These are phyloP conservation scores for Pterocarpus santalinus DNA, from an alignment of 306 rosid genomes.

Conservation along the genomic window DNA sequence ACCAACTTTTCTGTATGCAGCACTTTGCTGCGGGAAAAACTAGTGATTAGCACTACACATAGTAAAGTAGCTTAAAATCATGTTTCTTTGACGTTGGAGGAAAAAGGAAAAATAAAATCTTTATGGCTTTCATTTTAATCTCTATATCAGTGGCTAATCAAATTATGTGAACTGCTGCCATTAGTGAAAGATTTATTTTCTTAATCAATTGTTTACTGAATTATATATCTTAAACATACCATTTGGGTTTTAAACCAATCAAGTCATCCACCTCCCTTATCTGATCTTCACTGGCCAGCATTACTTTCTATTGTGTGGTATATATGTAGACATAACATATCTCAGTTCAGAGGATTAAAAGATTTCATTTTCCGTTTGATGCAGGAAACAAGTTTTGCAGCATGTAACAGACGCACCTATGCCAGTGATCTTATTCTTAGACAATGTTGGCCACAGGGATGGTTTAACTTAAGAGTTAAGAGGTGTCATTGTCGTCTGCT, in stretches of 20 bases:
- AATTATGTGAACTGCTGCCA: background rate
- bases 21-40: too few species aligned
- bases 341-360: conserved; percentile 12
- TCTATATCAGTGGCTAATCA: background rate
- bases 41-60: background rate
- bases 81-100: conserved; percentile 18
- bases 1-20: background rate
- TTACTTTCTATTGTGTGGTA: background rate
- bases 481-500: conserved; percentile 36
- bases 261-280: background rate
- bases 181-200: background rate
- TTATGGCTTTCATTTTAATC: background rate
- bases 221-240: background rate
- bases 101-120: conserved; percentile 16
- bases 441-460: background rate
- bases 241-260: background rate
- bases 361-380: conserved; percentile 28
- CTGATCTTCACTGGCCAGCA: background rate
- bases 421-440: background rate
- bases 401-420: conserved; percentile 30
- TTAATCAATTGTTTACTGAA: conserved; percentile 7
- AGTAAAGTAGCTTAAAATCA: background rate
- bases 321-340: background rate
- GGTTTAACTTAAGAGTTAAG: background rate
- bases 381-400: conserved; percentile 43